Evolutionary conservation across 2,329 filamentous ascomycete species (phyloP).

Genomic region (Cryphonectria parasitica): DNA sequence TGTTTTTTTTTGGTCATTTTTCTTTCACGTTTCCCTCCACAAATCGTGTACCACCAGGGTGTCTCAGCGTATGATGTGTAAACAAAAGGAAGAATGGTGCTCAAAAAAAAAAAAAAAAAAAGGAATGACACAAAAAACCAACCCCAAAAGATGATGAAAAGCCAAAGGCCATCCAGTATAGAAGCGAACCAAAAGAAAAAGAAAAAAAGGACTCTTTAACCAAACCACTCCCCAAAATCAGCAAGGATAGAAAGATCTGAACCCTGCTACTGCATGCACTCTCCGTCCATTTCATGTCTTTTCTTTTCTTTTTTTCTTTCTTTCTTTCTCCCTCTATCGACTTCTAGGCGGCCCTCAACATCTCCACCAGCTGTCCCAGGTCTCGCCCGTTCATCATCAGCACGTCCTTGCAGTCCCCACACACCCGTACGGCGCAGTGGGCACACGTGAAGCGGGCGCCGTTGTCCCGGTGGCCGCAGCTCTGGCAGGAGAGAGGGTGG

Average conservation of each 20-base stretch:
- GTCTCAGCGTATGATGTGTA: not conserved
- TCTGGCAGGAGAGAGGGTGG: constrained; percentile 58
- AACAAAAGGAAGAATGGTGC: not conserved
- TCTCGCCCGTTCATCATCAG: constrained; percentile 49
- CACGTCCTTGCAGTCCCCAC: constrained; percentile 49
- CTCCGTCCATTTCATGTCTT: not conserved
- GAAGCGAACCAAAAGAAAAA: not conserved
- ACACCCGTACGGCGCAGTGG: constrained; percentile 58
- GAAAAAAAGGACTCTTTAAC: not conserved
- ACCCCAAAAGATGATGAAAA: not conserved
- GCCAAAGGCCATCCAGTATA: not conserved
- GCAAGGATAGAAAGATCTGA: not conserved
- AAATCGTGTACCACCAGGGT: constrained; percentile 4
- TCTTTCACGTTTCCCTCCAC: not conserved
- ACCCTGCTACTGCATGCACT: not conserved
- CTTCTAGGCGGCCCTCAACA: not conserved
- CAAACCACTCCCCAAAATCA: not conserved
- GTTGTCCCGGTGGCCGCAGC: constrained; percentile 51
- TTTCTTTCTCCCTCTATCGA: not conserved
- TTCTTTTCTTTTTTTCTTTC: not conserved
- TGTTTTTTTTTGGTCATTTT: not conserved
- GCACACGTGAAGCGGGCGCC: constrained; percentile 52
- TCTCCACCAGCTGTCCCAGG: constrained; percentile 46
- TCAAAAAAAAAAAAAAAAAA: not conserved
- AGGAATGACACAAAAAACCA: not conserved